Base-by-base conservation (phyloP, 192 early-diverging fungal genomes). In the Chytriomyces hyalinus region DNA sequence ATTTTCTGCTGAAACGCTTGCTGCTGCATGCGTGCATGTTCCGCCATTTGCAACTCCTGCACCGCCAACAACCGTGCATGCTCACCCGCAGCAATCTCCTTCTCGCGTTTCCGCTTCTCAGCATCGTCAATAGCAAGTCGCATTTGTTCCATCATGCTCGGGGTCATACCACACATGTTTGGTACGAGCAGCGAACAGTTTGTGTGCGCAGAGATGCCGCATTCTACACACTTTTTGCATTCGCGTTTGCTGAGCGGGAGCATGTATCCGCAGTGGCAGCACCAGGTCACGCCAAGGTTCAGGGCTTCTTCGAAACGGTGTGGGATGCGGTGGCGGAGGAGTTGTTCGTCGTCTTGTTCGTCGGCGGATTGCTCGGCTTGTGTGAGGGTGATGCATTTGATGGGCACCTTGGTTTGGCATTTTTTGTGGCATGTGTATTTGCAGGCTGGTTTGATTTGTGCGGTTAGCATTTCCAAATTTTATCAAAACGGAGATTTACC, bases 181-280 rank as follows among this genome's bases (percentile, higher is more conserved):
- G 97, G 97, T 13, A 99, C 92, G 63, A 94, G 87, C 66, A 91
- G 87, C 61, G 89, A 85, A 83, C 97, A 99, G 24, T 89, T 89
- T 45, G 90, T 85, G 80, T 99, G 97, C 75, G 94, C 94, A 3
- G 92, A 88, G 49, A 89, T 79, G 47, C 81, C 78, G 84, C 97
- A 99, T 84, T 98, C 97, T 68, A 84, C 76, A 78, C 82, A 89
- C 70, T 67, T 73, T 45, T 80, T 74, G 46, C 86, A 84, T 59
- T 87, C 87, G 17, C 87, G 90, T 80, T 91, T 91, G 64, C 94
- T 84, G 92, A 20, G 83, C 22, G 97, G 89, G 48, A 99, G 91
- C 92, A 99, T 94, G 59, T 90, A 94, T 44, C 97, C 97, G 86
- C 97, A 99, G 84, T 99, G 97, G 73, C 91, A 93, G 81, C 97